These are phyloP conservation scores for baker's yeast (Saccharomyces cerevisiae) DNA, from an alignment of 805 yeast genomes.

Conservation along the genomic window DNA sequence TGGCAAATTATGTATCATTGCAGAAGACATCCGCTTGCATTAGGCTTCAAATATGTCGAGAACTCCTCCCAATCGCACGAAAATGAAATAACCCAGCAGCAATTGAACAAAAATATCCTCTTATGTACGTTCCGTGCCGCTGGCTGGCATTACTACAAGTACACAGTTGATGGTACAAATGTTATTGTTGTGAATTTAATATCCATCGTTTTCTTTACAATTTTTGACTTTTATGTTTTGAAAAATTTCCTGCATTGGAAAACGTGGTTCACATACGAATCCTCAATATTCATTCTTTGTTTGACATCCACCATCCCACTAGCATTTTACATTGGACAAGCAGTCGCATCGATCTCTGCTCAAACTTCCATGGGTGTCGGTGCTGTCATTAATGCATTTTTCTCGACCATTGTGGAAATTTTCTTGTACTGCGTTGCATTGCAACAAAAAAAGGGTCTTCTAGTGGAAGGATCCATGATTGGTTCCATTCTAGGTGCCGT, in stretches of 20 bases:
- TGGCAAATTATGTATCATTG: conserved; percentile 63
- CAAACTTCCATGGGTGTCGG: conserved; percentile 99
- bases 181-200: conserved; percentile 82
- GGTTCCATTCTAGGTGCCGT: conserved; percentile 94
- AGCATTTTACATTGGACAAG: conserved; percentile 96
- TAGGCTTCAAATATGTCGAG: conserved; percentile 61
- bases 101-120: conserved; percentile 46
- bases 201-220: conserved; percentile 71
- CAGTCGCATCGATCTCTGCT: conserved; percentile 97
- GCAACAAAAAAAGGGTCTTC: conserved; percentile 70
- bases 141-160: conserved; percentile 90
- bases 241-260: conserved; percentile 37
- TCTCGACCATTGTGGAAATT: conserved; percentile 91
- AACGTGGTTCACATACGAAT: conserved; percentile 43
- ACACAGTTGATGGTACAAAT: conserved; percentile 93
- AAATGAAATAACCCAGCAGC: conserved; percentile 1
- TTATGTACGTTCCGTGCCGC: conserved; percentile 88
- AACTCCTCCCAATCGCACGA: conserved; percentile 15
- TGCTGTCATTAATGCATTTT: conserved; percentile 95
- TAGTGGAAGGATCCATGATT: conserved; percentile 93
- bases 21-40: conserved; percentile 82
- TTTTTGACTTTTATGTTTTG: conserved; percentile 63
- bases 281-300: conserved; percentile 64
- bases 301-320: conserved; percentile 81
- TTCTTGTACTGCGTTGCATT: conserved; percentile 88